Evolutionary conservation across 2,329 filamentous ascomycete species (phyloP), one percentile per base, ranked within the genome.

Genomic region (Xylariaceae sp.): DNA sequence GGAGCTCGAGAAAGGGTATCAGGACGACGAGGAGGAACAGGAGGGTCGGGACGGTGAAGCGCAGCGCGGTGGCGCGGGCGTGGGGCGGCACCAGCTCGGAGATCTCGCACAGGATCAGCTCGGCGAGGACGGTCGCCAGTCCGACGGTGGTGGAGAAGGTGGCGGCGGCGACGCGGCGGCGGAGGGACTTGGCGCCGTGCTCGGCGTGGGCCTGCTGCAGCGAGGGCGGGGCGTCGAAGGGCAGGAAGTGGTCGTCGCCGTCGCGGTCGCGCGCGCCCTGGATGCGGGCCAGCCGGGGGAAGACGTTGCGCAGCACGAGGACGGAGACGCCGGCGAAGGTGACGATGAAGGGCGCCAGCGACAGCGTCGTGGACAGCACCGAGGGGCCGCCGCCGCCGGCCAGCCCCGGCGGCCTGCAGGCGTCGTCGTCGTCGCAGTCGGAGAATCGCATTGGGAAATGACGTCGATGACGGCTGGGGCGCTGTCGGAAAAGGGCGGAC

Each of bases 101-200:
- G 27, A 94, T 85, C 59, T 94, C 87, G 48, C 84, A 87, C 7
- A 94, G 70, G 29, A 94, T 83, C 45, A 94, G 63, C 58, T 89
- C 80, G 3, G 79, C 85, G 29, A 94, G 66, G 2, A 90, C 83
- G 23, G 81, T 73, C 5, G 86, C 82, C 7, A 93, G 68, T 1
- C 77, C 85, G 22, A 92, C 75, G 8, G 84, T 93, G 1, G 77
- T 72, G 5, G 83, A 79, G 57, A 93, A 93, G 2, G 83, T 77
- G 37, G 72, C 60, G 11, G 77, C 79, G 2, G 77, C 72, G 10
- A 72, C 53, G 16, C 67, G 61, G 25, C 72, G 60, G 31, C 68
- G 60, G 39, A 65, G 50, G 25, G 65, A 72, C 50, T 72, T 73
- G 18, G 63, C 54, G 23, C 66, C 70, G 49, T 78, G 71, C 48